These are phyloP conservation scores for Stemphylium vesicarium DNA, from an alignment of 2,329 filamentous ascomycete species.

Conservation along the genomic window DNA sequence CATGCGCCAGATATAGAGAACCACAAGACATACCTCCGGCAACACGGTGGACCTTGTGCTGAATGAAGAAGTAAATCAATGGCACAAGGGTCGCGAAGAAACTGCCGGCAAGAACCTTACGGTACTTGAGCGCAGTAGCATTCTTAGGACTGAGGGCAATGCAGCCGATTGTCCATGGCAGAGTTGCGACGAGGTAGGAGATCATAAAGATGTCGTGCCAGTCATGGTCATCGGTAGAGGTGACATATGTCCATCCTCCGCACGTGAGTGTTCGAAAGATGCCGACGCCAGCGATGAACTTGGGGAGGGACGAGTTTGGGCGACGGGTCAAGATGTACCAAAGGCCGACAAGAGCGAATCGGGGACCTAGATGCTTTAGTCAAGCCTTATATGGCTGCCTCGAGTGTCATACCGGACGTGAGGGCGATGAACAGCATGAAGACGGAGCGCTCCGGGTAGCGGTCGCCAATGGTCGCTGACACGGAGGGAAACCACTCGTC, in stretches of 20 bases:
- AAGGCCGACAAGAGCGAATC: conserved; percentile 86
- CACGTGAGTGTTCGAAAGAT: conserved; percentile 90
- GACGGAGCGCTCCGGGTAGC: conserved; percentile 93
- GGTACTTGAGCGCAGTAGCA: conserved; percentile 80
- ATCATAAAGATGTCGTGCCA: conserved; percentile 99
- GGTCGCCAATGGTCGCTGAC: conserved; percentile 94
- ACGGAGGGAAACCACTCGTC: conserved; percentile 97
- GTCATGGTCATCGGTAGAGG: conserved; percentile 96
- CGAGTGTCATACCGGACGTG: conserved; percentile 71
- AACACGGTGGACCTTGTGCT: conserved; percentile 95
- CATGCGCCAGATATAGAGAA: not conserved
- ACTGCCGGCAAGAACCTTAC: conserved; percentile 79
- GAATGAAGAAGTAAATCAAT: conserved; percentile 95
- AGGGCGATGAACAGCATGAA: conserved; percentile 98
- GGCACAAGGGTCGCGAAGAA: conserved; percentile 94
- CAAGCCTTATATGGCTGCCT: not conserved
- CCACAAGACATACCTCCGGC: conserved; percentile 75
- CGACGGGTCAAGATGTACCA: conserved; percentile 89
- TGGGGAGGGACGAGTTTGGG: conserved; percentile 76
- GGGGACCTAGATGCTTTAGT: conserved; percentile 68
- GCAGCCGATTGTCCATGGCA: conserved; percentile 95
- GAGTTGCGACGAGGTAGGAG: conserved; percentile 89
- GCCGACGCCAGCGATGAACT: conserved; percentile 79
- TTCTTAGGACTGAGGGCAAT: conserved; percentile 87
- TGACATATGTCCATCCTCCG: conserved; percentile 98